These are phyloP conservation scores for Trametes cinnabarina DNA, from an alignment of 768 basidiomycete genomes.

Conservation along the genomic window DNA sequence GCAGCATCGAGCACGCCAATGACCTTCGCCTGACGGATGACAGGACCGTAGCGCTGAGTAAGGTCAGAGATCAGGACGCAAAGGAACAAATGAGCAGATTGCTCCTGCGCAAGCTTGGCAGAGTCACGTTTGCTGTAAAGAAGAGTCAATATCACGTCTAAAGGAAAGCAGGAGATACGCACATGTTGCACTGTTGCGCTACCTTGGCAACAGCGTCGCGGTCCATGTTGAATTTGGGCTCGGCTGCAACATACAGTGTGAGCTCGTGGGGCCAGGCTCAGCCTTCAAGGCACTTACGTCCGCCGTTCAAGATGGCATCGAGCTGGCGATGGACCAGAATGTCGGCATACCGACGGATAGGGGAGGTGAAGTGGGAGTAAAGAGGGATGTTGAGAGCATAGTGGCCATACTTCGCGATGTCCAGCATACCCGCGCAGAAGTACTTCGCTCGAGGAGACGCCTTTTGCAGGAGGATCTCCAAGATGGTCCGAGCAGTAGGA, in stretches of 20 bases:
- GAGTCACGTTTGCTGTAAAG: slow-evolving; percentile 80
- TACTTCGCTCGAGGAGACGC: slow-evolving; percentile 96
- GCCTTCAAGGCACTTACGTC: slow-evolving; percentile 41
- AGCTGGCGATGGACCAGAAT: slow-evolving; percentile 95
- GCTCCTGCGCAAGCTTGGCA: slow-evolving; percentile 89
- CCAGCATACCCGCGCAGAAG: slow-evolving; percentile 98
- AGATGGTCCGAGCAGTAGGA: slow-evolving; percentile 68
- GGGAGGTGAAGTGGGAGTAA: slow-evolving; percentile 92
- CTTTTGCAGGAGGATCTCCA: slow-evolving; percentile 83
- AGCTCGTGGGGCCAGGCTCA: slow-evolving; percentile 7
- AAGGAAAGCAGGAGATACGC: slow-evolving; percentile 26
- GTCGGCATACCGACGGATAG: slow-evolving; percentile 92
- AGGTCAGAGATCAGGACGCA: slow-evolving; percentile 93
- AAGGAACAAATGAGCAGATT: slow-evolving; percentile 92
- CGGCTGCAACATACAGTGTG: slow-evolving; percentile 40
- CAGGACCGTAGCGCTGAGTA: slow-evolving; percentile 92
- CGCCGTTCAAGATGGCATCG: slow-evolving; percentile 79
- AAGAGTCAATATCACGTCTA: slow-evolving; percentile 1
- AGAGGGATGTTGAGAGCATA: slow-evolving; percentile 88
- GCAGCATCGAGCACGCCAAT: slow-evolving; percentile 96
- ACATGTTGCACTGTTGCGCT: slow-evolving; percentile 98
- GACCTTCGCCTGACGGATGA: slow-evolving; percentile 92
- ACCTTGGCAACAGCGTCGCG: slow-evolving; percentile 97
- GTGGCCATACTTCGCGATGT: slow-evolving; percentile 96
- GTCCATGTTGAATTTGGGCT: slow-evolving; percentile 94